Conservation (phyloP, 2,329 filamentous ascomycete genomes). For the Phialophora chinensis region DNA sequence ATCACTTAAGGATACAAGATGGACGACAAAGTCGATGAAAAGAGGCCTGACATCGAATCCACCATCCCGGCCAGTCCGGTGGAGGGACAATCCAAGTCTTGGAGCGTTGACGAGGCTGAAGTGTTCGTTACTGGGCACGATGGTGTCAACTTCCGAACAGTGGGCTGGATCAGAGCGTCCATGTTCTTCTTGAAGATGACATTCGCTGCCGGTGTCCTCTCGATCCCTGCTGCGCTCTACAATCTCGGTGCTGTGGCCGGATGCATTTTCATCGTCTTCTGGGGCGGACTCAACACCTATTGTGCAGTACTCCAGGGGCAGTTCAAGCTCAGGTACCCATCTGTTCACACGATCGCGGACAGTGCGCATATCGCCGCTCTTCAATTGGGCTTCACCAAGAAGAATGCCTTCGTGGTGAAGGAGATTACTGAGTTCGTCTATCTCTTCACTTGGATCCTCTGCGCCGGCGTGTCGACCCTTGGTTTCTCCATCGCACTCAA, state of each 20-base stretch:
- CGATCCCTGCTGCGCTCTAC: conserved; percentile 61
- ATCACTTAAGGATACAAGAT: background rate
- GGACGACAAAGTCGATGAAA: conserved; percentile 1
- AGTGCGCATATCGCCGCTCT: conserved; percentile 52
- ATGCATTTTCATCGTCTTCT: conserved; percentile 56
- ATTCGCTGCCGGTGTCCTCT: conserved; percentile 91
- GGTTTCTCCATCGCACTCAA: conserved; percentile 52
- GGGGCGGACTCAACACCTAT: conserved; percentile 57
- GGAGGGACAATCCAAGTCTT: background rate
- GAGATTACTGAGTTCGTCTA: conserved; percentile 50
- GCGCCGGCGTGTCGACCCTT: conserved; percentile 48
- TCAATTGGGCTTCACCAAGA: background rate
- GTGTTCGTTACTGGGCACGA: conserved; percentile 55
- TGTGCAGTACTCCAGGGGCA: conserved; percentile 56
- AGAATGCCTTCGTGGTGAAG: conserved; percentile 43
- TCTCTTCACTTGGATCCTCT: conserved; percentile 49
- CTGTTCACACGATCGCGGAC: conserved; percentile 61
- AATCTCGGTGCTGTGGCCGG: conserved; percentile 56
- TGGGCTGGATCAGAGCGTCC: conserved; percentile 55
- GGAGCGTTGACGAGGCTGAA: conserved; percentile 40
- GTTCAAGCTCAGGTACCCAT: conserved; percentile 57
- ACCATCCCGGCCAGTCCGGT: background rate
- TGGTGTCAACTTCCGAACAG: conserved; percentile 56
- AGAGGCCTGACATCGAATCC: conserved; percentile 15
- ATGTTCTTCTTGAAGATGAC: conserved; percentile 67